A percentile compares a stretch with the other conserved stretches of the same genome.
phyloP scores from a whole-genome alignment of 805 yeast genomes.

The Candida nemodendra region DNA sequence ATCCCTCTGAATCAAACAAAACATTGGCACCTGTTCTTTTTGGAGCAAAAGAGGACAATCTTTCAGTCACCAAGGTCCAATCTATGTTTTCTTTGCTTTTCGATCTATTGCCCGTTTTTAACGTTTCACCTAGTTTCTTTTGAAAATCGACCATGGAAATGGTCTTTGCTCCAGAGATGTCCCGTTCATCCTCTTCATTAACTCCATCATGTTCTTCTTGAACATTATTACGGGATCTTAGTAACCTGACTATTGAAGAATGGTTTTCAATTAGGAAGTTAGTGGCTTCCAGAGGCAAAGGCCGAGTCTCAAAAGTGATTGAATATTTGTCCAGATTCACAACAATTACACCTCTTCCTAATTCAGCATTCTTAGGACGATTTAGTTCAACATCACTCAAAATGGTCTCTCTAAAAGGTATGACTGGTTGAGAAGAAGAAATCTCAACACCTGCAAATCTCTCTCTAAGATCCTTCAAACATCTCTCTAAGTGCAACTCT shows the following conservation, averaged over 20 bases:
- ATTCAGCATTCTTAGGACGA: slow-evolving; percentile 42
- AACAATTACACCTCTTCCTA: slow-evolving; percentile 50
- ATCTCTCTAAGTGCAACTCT: slow-evolving; percentile 91
- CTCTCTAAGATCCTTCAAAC: slow-evolving; percentile 84
- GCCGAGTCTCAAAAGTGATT: slow-evolving; percentile 44
- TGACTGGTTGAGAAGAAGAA: slow-evolving; percentile 84
- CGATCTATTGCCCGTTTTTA: slow-evolving; percentile 18
- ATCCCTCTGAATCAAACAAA: slow-evolving; percentile 51
- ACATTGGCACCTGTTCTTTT: slow-evolving; percentile 74
- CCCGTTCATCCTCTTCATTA: slow-evolving; percentile 31
- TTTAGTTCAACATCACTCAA: slow-evolving; percentile 46
- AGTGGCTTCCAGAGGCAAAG: slow-evolving; percentile 53
- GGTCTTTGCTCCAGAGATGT: slow-evolving; percentile 8
- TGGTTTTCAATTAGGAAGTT: slow-evolving; percentile 49
- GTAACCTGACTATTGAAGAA: slow-evolving; percentile 39
- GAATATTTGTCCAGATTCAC: slow-evolving; percentile 50
- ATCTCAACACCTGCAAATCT: slow-evolving; percentile 91
- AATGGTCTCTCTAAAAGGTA: slow-evolving; percentile 90
- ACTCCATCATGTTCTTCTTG: slow-evolving; percentile 41
- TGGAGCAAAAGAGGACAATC: slow-evolving; percentile 72
- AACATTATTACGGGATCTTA: slow-evolving; percentile 24
- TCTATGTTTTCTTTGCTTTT: slow-evolving; percentile 27
- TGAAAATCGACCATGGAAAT: slow-evolving; percentile 24
- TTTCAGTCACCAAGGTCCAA: slow-evolving; percentile 33
- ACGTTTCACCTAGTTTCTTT: slow-evolving; percentile 30